phyloP scores from a whole-genome alignment of 495 filamentous ascomycete species.

The Aspergillus campestris region DNA sequence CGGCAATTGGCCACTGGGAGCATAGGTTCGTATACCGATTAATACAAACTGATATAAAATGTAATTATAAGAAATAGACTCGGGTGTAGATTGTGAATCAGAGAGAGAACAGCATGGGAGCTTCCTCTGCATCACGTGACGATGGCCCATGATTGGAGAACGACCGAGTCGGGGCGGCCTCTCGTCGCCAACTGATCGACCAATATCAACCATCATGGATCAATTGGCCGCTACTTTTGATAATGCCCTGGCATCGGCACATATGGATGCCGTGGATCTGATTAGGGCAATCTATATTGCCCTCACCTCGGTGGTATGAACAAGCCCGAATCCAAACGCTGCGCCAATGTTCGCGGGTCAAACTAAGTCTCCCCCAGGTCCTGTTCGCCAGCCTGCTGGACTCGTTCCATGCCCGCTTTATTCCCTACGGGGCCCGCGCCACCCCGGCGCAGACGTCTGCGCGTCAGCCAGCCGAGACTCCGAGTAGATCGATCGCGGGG shows the following conservation, averaged over 20 bases:
- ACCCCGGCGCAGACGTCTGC: constrained; percentile 18
- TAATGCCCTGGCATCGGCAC: constrained; percentile 15
- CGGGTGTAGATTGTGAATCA: too few species aligned
- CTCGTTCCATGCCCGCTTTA: constrained; percentile 43
- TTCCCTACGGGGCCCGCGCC: constrained; percentile 51
- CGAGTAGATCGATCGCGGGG: constrained; percentile 6
- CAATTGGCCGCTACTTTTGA: constrained; percentile 4
- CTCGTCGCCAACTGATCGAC: too few species aligned
- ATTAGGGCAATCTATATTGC: constrained; percentile 38
- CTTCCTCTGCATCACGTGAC: too few species aligned
- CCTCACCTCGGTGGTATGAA: constrained; percentile 40
- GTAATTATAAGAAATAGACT: too few species aligned
- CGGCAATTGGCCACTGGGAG: too few species aligned
- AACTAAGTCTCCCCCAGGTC: constrained; percentile 34
- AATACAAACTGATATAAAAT: too few species aligned
- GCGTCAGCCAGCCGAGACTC: constrained; percentile 5
- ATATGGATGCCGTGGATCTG: constrained; percentile 35
- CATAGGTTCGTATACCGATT: too few species aligned
- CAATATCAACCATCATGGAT: too few species aligned
- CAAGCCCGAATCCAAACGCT: neutral
- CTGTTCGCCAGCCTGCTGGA: constrained; percentile 43
- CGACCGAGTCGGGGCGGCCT: too few species aligned
- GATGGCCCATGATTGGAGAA: too few species aligned
- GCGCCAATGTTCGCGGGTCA: neutral
- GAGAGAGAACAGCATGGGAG: too few species aligned